Evolutionary conservation across 805 yeast species (phyloP).

Genomic region (Candida taoyuanica): DNA sequence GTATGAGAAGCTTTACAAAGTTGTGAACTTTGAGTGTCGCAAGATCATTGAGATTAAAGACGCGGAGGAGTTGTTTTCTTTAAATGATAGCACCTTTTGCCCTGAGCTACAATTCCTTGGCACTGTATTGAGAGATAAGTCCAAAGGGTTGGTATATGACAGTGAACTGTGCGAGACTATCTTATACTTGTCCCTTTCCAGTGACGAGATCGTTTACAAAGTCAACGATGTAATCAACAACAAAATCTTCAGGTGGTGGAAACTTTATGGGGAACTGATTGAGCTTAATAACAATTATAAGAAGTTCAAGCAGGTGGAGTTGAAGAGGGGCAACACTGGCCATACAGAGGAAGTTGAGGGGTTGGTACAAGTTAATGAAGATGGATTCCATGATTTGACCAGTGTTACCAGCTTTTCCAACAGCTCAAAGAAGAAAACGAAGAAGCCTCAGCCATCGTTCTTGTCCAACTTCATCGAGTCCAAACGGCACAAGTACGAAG

Average conservation of each 20-base stretch:
- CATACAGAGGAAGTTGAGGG: constrained; percentile 16
- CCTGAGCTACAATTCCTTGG: constrained; percentile 22
- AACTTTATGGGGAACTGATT: constrained; percentile 36
- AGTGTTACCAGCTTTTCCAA: constrained; percentile 19
- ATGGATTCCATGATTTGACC: constrained; percentile 21
- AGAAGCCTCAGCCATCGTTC: constrained; percentile 26
- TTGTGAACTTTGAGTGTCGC: constrained; percentile 27
- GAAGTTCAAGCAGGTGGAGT: constrained; percentile 24
- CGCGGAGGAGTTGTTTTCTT: constrained; percentile 13
- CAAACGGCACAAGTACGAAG: constrained; percentile 44
- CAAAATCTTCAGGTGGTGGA: constrained; percentile 43
- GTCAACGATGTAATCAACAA: constrained; percentile 30
- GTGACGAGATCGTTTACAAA: constrained; percentile 27
- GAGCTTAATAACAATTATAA: constrained; percentile 31
- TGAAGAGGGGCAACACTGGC: constrained; percentile 6
- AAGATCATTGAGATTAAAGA: constrained; percentile 20
- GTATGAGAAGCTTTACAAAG: constrained; percentile 35
- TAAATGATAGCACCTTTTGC: background rate
- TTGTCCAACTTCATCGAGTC: constrained; percentile 43
- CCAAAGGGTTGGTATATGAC: constrained; percentile 23
- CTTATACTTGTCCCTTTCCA: constrained; percentile 19
- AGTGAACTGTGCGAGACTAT: constrained; percentile 16
- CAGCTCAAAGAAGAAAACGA: constrained; percentile 4
- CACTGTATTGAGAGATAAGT: constrained; percentile 7
- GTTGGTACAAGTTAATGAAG: constrained; percentile 25